Evolutionary conservation across 1,139 yeast species (phyloP), one percentile per base, ranked within the genome.

Genomic region (Suhomyces bokatorum): DNA sequence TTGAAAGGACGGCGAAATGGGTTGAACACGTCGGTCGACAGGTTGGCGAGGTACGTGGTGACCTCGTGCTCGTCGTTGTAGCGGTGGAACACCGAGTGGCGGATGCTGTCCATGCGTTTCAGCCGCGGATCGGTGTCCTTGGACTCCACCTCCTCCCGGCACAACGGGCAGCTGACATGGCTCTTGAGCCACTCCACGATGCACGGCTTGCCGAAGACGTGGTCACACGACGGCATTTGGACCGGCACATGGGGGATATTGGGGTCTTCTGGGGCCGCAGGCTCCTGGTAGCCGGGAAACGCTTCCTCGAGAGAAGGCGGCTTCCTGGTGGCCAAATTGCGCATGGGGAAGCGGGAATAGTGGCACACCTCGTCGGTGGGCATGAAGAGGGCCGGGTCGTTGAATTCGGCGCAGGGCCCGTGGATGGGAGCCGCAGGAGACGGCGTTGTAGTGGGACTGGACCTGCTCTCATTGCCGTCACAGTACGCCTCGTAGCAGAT

Each of bases 151-250:
- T 73, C 76, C 49, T 68, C 65, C n/a, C 78, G 59, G 46, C 78
- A 73, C 38, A 73, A 59, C 9, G 78, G 78, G 54, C 78, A 73
- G 50, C 73, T 70, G 6, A 69, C 75, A 51, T 70, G 67, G 34
- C 58, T 56, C 48, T 66, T 65, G 31, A 73, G 56, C 78, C 78
- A 73, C 47, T 72, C 77, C 4, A 70, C 58, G 24, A 73, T 69
- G 53, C 78, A 73, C 9, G 69, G 55, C 47, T 65, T 63, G 8
- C 78, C 78, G 51, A 73, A 73, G 0, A 71, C 53, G 52, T 73
- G 78, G 12, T 64, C 61, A 52, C 78, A 73, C 39, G 60, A 60
- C 2, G 78, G 77, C 72, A 73, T 71, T 39, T 64, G 61, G n/a
- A 72, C 78, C 0, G 77, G 71, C 1, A 60, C 53, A 51, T 73